Base-by-base conservation (phyloP, 2,329 filamentous ascomycete genomes). In the Didymella pomorum region DNA sequence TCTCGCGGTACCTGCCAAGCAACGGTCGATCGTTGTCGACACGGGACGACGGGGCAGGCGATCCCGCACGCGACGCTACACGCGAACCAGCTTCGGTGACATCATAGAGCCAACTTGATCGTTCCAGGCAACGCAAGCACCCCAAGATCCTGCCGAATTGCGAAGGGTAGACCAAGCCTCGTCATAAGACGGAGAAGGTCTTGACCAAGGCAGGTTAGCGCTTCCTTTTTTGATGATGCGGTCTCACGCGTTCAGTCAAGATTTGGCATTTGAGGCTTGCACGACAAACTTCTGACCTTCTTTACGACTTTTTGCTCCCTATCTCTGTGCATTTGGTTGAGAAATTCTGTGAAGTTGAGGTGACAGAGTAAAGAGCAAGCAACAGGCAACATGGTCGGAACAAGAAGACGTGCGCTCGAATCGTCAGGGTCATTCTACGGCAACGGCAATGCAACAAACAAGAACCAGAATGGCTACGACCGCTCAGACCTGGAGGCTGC, bases 401-500 rank as follows among this genome's bases (percentile, higher is more conserved):
- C 47, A 21, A 51, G 52, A 52, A 42, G 52, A 52, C 46, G 47
- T 11, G 46, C 33, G n/a, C 52, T 60, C 3, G 46, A 42, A 5
- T 52, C 51, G 35, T 12, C 44, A 10, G 47, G 41, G 18, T 60
- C 57, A 5, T 31, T 47, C 23, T 58, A 54, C 26, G 33, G 29
- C 43, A 42, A 53, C 12, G 51, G 31, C 35, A 26, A 42, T 26
- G 56, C 28, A 29, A 31, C 29, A 18, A 33, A n/a, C 16, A 52
- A 39, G 25, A 49, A 18, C 16, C 31, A 51, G 20, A 43, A 54
- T 20, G 50, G 50, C 12, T 51, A 58, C 20, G 25, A 46, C 12
- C 56, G 56, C 12, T 25, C n/a, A 11, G 73, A 76, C 28, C 14
- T 76, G 3, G 73, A 76, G 55, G 68, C 58, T 31, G 71, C 70